Conservation (phyloP, 2,329 filamentous ascomycete genomes). For the Sarocladiaceae sp. region DNA sequence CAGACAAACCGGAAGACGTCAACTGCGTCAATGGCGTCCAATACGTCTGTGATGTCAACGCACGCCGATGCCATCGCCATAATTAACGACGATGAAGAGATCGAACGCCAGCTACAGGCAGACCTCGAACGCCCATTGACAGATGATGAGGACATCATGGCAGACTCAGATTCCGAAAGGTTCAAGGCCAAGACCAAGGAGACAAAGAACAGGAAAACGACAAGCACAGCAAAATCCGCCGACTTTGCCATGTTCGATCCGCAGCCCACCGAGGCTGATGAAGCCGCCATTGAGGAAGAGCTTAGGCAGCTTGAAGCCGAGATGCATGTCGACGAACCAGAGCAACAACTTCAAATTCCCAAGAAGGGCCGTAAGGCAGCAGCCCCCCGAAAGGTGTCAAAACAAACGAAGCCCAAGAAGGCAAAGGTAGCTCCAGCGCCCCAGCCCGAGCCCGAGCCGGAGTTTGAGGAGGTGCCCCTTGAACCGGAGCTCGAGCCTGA, state of each 20-base stretch:
- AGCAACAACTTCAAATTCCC: slow-evolving; percentile 40
- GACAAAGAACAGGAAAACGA: slow-evolving; percentile 23
- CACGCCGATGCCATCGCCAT: neutral
- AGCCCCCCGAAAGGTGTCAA: slow-evolving; percentile 48
- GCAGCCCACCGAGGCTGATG: slow-evolving; percentile 36
- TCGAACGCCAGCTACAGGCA: slow-evolving; percentile 61
- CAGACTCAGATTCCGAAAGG: slow-evolving; percentile 42
- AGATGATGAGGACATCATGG: slow-evolving; percentile 46
- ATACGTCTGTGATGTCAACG: slow-evolving; percentile 43
- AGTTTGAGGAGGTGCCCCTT: slow-evolving; percentile 18
- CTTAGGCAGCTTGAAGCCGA: slow-evolving; percentile 45
- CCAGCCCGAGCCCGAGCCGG: slow-evolving; percentile 15
- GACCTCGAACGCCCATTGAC: slow-evolving; percentile 56
- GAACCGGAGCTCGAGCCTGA: slow-evolving; percentile 20
- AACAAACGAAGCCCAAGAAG: slow-evolving; percentile 45
- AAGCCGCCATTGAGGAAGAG: slow-evolving; percentile 48
- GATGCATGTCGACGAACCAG: slow-evolving; percentile 34
- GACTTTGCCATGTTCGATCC: slow-evolving; percentile 53
- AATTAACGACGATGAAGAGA: slow-evolving; percentile 52
- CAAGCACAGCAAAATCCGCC: slow-evolving; percentile 23
- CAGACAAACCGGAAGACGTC: slow-evolving; percentile 25
- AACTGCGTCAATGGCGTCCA: slow-evolving; percentile 49
- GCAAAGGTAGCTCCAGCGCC: slow-evolving; percentile 25
- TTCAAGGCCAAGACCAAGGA: slow-evolving; percentile 20
- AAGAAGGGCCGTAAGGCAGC: slow-evolving; percentile 53